A percentile compares a stretch with the other conserved stretches of the same genome.
Conservation (phyloP, 169 alveolate species). For the Cryptosporidium parvum region DNA sequence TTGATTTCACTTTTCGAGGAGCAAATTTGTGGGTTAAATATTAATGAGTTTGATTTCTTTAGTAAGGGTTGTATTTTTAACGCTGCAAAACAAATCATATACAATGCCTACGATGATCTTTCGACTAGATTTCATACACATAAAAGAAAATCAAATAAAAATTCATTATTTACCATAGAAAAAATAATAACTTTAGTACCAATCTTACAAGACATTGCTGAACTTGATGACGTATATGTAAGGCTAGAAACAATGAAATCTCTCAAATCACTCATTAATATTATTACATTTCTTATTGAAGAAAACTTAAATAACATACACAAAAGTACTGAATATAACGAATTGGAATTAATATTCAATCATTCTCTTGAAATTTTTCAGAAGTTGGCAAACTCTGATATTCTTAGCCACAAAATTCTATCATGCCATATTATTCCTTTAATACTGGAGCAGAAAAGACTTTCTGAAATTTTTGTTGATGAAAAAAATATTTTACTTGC, state of each 20-base stretch:
- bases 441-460: conserved; percentile 35
- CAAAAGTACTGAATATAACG: not conserved
- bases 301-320: not conserved
- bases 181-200: conserved; percentile 16
- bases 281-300: conserved; percentile 48
- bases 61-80: not conserved
- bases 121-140: not conserved
- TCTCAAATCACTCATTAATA: conserved; percentile 33
- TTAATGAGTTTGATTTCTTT: conserved; percentile 29
- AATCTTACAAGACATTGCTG: conserved; percentile 72
- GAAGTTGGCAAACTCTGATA: conserved; percentile 49
- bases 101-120: conserved; percentile 2
- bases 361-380: conserved; percentile 17
- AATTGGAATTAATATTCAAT: conserved; percentile 20
- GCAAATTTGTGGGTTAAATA: not conserved
- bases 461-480: conserved; percentile 25
- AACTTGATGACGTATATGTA: conserved; percentile 56
- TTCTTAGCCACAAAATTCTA: conserved; percentile 47
- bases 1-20: conserved; percentile 26
- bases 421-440: conserved; percentile 59
- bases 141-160: not conserved
- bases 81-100: not conserved
- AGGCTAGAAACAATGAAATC: conserved; percentile 68
- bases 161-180: conserved; percentile 4
- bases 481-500: conserved; percentile 40